These are phyloP conservation scores for Erythrophleum ivorense DNA, from an alignment of 331 rosid species.

Conservation along the genomic window DNA sequence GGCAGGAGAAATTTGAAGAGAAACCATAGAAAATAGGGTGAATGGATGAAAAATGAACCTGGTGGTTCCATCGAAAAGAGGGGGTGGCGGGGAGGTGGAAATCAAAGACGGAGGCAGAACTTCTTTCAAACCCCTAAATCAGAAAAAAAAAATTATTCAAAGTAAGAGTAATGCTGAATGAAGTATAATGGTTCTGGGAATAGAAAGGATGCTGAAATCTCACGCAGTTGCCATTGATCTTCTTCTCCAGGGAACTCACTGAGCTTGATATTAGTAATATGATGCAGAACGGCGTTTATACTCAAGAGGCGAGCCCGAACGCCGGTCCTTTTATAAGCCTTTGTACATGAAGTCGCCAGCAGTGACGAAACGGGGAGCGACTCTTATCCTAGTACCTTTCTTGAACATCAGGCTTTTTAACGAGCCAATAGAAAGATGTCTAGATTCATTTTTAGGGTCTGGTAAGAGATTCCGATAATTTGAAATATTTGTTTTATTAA, in stretches of 20 bases:
- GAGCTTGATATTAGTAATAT: not conserved
- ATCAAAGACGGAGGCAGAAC: constrained; percentile 44
- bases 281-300: not conserved
- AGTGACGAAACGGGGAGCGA: too few relatives aligned
- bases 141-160: not conserved
- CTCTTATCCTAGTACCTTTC: too few relatives aligned
- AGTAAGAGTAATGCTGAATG: not conserved
- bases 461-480: too few relatives aligned
- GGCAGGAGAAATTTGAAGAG: not conserved
- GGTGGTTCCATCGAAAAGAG: constrained; percentile 74
- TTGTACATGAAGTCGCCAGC: not conserved
- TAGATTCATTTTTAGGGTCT: too few relatives aligned
- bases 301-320: not conserved
- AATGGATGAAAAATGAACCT: constrained; percentile 45
- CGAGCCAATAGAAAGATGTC: too few relatives aligned
- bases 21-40: not conserved
- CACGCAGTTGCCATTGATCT: constrained; percentile 39
- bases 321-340: not conserved
- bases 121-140: constrained; percentile 33
- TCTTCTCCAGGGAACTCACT: too few relatives aligned
- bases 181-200: not conserved
- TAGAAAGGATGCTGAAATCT: not conserved
- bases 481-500: too few relatives aligned
- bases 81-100: constrained; percentile 59
- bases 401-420: too few relatives aligned